phyloP scores from a whole-genome alignment of 1,139 yeast genomes.

The Pichia sp. region DNA sequence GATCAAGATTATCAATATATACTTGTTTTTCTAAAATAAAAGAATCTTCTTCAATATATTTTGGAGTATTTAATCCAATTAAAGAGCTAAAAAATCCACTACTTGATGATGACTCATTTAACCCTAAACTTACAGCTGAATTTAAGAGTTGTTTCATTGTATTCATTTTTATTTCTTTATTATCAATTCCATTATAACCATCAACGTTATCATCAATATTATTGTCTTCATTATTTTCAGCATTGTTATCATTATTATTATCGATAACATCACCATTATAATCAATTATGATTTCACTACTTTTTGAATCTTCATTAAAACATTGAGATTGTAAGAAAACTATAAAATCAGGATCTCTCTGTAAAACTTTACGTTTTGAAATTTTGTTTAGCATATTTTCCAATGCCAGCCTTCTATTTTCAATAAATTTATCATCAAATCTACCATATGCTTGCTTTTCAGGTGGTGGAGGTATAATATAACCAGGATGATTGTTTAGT shows the following conservation, averaged over 20 bases:
- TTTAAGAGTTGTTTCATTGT: conserved; percentile 26
- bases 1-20: conserved; percentile 67
- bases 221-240: background rate
- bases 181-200: background rate
- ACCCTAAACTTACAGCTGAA: conserved; percentile 32
- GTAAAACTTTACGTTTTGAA: conserved; percentile 47
- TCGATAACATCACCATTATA: conserved; percentile 15
- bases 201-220: background rate
- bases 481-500: conserved; percentile 82
- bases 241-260: background rate
- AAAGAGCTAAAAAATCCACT: conserved; percentile 60
- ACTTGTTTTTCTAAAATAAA: conserved; percentile 65
- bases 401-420: conserved; percentile 75
- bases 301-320: conserved; percentile 58
- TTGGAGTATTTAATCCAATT: conserved; percentile 48
- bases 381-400: conserved; percentile 81
- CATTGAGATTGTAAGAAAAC: conserved; percentile 73
- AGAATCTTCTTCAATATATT: conserved; percentile 72
- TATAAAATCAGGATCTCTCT: conserved; percentile 67
- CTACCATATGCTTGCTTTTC: conserved; percentile 90
- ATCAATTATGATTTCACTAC: conserved; percentile 40
- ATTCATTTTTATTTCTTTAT: conserved; percentile 14
- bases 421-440: conserved; percentile 76
- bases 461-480: conserved; percentile 94
- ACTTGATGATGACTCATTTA: conserved; percentile 24